Base-by-base conservation (phyloP, 306 rosid genomes). In the Corylus heterophylla region DNA sequence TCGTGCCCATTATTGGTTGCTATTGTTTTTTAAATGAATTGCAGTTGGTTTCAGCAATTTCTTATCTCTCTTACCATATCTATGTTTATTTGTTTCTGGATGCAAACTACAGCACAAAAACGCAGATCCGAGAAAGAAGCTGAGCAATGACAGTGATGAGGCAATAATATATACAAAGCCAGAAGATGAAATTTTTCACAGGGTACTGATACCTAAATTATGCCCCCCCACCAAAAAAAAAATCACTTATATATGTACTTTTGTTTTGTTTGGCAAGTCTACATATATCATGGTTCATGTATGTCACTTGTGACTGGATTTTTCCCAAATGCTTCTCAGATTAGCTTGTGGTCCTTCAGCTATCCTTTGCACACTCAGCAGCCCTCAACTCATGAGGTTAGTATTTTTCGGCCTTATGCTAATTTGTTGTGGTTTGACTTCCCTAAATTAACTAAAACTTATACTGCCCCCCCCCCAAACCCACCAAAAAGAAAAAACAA, bases 161-260 rank as follows among this genome's bases (percentile, higher is more conserved):
- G 79, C 76, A 8, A 79, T 83, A 66, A 81, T 89, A 64, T 95
- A 93, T 79, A 31, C 85, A 64, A 95, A 95, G 85, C 88, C 89
- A 2, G 98, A 95, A 87, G 98, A 95, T 80, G 96, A 95, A 77
- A 76, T 95, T 72, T 89, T 93, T 74, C 96, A 88, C 70, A 82
- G 89, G 99, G 98, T 93, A 87, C 66, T 81, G 73, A 54, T 79
- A 54, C 74, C 42, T 69, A 18, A 64, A 14, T 48, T 29, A 67
- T 7, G 54, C 44, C 44, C 66, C 4, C 20, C 45, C 25, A 37
- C 52, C 51, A 0, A 66, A 39, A 66, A 16, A 13, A 13, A 14
- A 35, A 2, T 16, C 12, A 8, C 8, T 8, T 75, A 55, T 63
- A 20, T 59, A n/a, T 72, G 37, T 58, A 49, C 44, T 77, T 0